Evolutionary conservation across 2,329 filamentous ascomycete species (phyloP).

Genomic region (Rutstroemia sp.): DNA sequence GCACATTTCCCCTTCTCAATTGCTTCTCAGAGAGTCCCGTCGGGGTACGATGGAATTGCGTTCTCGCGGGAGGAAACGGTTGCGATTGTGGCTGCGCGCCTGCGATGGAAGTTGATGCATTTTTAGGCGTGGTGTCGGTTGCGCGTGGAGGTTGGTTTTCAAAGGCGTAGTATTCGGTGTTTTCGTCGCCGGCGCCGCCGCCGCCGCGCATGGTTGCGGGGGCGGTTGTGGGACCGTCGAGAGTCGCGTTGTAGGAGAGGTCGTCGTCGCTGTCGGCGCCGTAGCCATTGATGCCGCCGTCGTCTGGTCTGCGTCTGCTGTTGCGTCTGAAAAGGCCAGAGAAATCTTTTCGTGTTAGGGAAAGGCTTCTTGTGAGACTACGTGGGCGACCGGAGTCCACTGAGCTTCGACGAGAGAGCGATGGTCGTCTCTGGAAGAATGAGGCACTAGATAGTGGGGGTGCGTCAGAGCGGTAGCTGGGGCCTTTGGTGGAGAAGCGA

Average conservation of each 20-base stretch:
- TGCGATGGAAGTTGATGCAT: constrained; percentile 20
- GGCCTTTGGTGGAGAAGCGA: constrained; percentile 27
- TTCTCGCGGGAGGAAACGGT: constrained; percentile 7
- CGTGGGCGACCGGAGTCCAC: constrained; percentile 33
- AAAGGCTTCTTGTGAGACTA: constrained; percentile 48
- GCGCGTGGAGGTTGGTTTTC: constrained; percentile 14
- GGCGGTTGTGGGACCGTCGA: constrained; percentile 4
- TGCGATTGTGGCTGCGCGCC: constrained; percentile 14
- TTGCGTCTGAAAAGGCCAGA: constrained; percentile 39
- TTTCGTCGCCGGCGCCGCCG: constrained; percentile 39
- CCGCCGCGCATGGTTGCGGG: constrained; percentile 32
- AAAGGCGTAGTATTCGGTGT: constrained; percentile 39
- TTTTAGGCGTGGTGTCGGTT: constrained; percentile 11
- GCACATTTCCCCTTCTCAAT: constrained; percentile 45
- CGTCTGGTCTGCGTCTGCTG: constrained; percentile 34
- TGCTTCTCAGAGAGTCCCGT: constrained; percentile 61
- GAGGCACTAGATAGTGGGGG: constrained; percentile 22
- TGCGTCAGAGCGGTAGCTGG: constrained; percentile 26
- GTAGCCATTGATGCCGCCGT: constrained; percentile 48
- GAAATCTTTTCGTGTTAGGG: constrained; percentile 48
- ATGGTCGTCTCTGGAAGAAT: constrained; percentile 39
- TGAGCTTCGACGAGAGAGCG: constrained; percentile 31
- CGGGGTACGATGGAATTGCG: constrained; percentile 57
- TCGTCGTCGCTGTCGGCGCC: constrained; percentile 42
- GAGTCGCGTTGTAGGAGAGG: constrained; percentile 10